Percentiles rank a stretch among this genome's conserved stretches.
Evolutionary conservation across 805 yeast species (phyloP).

Genomic region (Ogataea dorogensis): DNA sequence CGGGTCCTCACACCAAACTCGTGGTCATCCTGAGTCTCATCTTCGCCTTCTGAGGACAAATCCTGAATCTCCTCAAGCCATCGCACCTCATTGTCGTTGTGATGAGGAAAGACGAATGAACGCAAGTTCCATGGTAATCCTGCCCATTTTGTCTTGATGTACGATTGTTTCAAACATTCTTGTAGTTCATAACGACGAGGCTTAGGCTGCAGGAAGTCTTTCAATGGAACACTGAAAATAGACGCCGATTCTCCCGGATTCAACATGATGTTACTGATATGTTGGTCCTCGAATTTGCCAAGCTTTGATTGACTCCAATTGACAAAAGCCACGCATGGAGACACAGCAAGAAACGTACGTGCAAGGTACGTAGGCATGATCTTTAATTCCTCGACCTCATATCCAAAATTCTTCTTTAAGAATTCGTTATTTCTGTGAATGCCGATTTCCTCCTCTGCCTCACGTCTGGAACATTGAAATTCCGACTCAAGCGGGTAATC

Average conservation of each 20-base stretch:
- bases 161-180: conserved; percentile 36
- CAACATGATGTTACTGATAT: conserved; percentile 39
- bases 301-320: conserved; percentile 37
- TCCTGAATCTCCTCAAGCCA: conserved; percentile 66
- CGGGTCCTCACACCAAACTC: conserved; percentile 48
- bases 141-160: conserved; percentile 58
- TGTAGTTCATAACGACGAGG: conserved; percentile 27
- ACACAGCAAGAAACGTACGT: conserved; percentile 76
- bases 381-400: conserved; percentile 57
- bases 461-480: conserved; percentile 76
- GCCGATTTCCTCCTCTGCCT: conserved; percentile 87
- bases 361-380: conserved; percentile 78
- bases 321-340: conserved; percentile 74
- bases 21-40: conserved; percentile 34
- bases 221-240: conserved; percentile 66
- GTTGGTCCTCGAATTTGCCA: conserved; percentile 29
- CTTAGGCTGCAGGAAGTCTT: conserved; percentile 49
- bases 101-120: conserved; percentile 58
- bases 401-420: conserved; percentile 46
- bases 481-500: conserved; percentile 65
- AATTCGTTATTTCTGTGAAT: conserved; percentile 47
- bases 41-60: conserved; percentile 56
- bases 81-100: conserved; percentile 51
- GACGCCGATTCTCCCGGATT: conserved; percentile 79
- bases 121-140: conserved; percentile 66